Base-by-base conservation (phyloP, 208 protist genomes). In the Tritrichomonas musculus region DNA sequence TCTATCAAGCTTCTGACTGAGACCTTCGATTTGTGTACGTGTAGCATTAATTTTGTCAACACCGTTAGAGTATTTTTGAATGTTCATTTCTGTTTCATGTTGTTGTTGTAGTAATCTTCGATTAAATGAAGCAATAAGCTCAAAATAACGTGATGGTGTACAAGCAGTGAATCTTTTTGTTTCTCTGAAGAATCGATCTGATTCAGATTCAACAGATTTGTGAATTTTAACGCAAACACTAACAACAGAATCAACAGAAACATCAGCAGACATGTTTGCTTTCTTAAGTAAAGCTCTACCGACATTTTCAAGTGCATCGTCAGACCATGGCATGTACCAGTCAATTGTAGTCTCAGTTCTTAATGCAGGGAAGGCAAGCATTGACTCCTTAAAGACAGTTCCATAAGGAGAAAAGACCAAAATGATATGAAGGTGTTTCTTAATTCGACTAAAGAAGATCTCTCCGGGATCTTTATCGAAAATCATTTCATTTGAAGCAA, bases 341-440 rank as follows among this genome's bases (percentile, higher is more conserved):
- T 99, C 98, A 93, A 99, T 99, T 22, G 97, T 98, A 95, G 97
- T 98, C 95, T 98, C 98, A 95, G 98, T 99, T 88, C 99, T 97
- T 0, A 99, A 95, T 36, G 98, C 98, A 14, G 98, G 98, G 93
- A 98, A 99, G 96, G 98, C 98, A 94, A 97, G 97, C 92, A 98
- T 96, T 64, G 98, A 97, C 36, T 96, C 95, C 92, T 97, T 97
- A 95, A 99, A 99, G 77, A 96, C 96, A 55, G 98, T 97, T 8
- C 97, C 97, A 36, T 98, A 96, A 11, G 98, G 98, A n/a, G 96
- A 98, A 96, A 99, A 98, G 69, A 96, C 96, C 27, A 99, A 92
- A 14, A 99, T 97, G 41, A 99, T 96, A 94, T 99, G 98, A 22
- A 99, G 95, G 93, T 98, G 97, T 53, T 98, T 95, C 60, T 97